Base-by-base conservation (phyloP, 495 filamentous ascomycete genomes). In the Lasiosphaeria hispida region DNA sequence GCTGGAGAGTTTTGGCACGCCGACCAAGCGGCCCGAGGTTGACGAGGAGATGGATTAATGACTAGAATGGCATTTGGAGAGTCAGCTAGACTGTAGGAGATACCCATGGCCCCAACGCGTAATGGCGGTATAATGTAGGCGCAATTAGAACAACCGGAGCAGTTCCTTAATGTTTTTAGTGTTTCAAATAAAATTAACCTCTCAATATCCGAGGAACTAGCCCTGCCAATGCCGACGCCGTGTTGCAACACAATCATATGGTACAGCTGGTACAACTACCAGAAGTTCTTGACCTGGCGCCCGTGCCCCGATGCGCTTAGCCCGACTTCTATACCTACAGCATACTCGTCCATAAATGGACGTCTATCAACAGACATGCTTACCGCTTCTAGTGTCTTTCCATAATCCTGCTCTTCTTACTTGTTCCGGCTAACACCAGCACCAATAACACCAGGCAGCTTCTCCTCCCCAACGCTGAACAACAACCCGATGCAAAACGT, bases 361-460 rank as follows among this genome's bases (percentile, higher is more conserved):
- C 23, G 10, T 48, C 40, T 10, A 18, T 14, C 6, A 23, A 45
- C 23, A 30, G 23, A 30, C 23, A 30, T 5, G 23, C 23, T 5
- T 30, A 30, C 23, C 2, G 23, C 23, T 30, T 30, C 23, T 30
- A 5, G 23, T 30, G 23, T 30, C 23, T 5, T 2, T 23, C 8
- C 4, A 10, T 18, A n/a, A 17, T 34, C 30, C 3, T 18, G 9
- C 14, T 50, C 55, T 10, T 10, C 51, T 56, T 64, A 74, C 63
- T 83, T 89, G 4, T 80, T 74, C 56, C 81, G 75, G 43, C 83
- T 85, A 35, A 96, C 90, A 41, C 92, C 92, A 40, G 92, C 92
- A 34, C 88, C 87, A 66, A 96, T 87, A 10, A 96, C 91, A 67
- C 89, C 87, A 4, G 92, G 92, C 63, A 96, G 73, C 63, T 87